A percentile compares a stretch with the other conserved stretches of the same genome.
Evolutionary conservation across 805 yeast species (phyloP).

Genomic region (Ogataea populi-albae): DNA sequence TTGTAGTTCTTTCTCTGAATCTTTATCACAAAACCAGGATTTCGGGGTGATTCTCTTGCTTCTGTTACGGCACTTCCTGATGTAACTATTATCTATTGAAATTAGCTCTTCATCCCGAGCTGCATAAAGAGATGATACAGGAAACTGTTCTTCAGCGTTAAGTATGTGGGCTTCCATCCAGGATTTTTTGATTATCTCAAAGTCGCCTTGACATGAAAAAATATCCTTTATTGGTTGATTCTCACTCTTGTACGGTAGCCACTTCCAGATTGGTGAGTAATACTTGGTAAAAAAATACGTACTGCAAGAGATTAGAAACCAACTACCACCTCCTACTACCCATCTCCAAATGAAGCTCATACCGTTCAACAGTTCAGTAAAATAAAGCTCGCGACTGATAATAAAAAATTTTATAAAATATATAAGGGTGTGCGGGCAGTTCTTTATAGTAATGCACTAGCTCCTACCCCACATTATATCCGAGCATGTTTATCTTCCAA

Average conservation of each 20-base stretch:
- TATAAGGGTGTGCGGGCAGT: too few relatives aligned
- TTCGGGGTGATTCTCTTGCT: too few relatives aligned
- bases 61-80: not conserved
- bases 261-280: constrained; percentile 1
- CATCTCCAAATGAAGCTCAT: too few relatives aligned
- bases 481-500: too few relatives aligned
- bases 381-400: too few relatives aligned
- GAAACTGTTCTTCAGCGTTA: not conserved
- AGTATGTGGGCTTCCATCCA: not conserved
- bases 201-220: not conserved
- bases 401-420: too few relatives aligned
- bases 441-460: too few relatives aligned
- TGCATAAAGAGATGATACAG: not conserved
- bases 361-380: too few relatives aligned
- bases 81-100: not conserved
- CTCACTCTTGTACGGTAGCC: constrained; percentile 2
- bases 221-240: constrained; percentile 1
- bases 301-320: too few relatives aligned
- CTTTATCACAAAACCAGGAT: not conserved
- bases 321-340: too few relatives aligned
- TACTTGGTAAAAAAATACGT: not conserved
- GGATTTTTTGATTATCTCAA: not conserved
- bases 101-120: not conserved
- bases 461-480: too few relatives aligned
- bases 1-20: not conserved